phyloP scores from a whole-genome alignment of 1,284 basidiomycete species.

The Leccinum solheimii region DNA sequence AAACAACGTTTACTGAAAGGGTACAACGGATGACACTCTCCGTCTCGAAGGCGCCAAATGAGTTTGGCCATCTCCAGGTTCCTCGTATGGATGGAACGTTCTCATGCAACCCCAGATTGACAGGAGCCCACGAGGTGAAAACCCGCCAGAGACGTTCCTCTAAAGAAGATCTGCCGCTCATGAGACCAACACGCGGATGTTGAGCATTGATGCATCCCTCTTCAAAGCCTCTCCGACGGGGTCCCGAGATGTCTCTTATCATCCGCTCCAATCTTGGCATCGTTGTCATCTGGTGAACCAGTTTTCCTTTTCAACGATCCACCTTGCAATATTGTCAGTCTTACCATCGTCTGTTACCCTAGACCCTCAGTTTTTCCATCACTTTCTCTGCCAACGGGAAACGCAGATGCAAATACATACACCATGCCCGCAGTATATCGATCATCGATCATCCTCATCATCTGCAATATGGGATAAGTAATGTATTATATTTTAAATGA shows the following conservation, averaged over 20 bases:
- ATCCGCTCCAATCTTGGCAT: neutral
- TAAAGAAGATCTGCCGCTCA: neutral
- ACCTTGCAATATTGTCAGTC: neutral
- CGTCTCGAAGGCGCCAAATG: neutral
- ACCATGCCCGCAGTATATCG: neutral
- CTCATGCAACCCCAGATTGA: neutral
- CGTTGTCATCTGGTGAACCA: neutral
- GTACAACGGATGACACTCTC: neutral
- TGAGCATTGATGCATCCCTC: neutral
- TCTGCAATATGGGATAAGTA: no score
- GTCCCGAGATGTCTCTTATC: neutral
- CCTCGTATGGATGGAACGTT: neutral
- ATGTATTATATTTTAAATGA: no score
- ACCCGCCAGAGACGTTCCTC: no score
- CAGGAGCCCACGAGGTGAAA: neutral
- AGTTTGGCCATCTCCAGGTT: neutral
- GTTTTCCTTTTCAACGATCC: neutral
- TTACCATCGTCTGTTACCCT: no score
- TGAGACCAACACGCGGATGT: neutral
- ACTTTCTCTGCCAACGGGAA: neutral
- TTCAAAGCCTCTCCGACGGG: neutral
- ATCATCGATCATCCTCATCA: neutral
- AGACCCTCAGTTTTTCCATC: neutral
- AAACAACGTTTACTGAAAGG: neutral
- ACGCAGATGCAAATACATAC: neutral